These are phyloP conservation scores for Aciculoconidium aculeatum DNA, from an alignment of 805 yeast species.

Conservation along the genomic window DNA sequence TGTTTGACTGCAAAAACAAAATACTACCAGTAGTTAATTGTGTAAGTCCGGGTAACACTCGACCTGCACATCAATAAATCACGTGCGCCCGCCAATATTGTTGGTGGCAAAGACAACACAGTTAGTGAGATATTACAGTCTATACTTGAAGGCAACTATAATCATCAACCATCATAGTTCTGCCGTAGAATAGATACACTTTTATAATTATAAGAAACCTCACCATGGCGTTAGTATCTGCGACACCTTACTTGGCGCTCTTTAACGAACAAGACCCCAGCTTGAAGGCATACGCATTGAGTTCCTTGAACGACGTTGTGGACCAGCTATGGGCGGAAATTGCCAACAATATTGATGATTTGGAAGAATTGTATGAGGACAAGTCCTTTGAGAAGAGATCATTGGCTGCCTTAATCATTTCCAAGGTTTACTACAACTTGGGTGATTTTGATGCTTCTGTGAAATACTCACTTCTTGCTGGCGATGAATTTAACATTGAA, in stretches of 20 bases:
- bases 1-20: no score
- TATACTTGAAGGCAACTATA: no score
- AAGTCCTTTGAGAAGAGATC: conserved; percentile 65
- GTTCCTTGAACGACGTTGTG: conserved; percentile 72
- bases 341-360: conserved; percentile 80
- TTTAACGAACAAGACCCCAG: conserved; percentile 74
- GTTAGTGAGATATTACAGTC: no score
- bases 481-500: conserved; percentile 65
- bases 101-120: no score
- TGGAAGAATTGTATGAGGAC: conserved; percentile 91
- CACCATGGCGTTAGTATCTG: conserved; percentile 66
- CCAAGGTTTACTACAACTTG: conserved; percentile 84
- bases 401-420: conserved; percentile 86
- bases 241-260: conserved; percentile 88
- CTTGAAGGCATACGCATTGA: conserved; percentile 78
- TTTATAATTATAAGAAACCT: no score
- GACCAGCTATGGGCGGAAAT: conserved; percentile 97
- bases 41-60: conserved; percentile 2
- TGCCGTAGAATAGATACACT: no score
- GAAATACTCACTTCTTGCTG: conserved; percentile 82
- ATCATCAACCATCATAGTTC: no score
- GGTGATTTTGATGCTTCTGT: conserved; percentile 93
- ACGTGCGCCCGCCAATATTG: no score
- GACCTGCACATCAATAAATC: conserved; percentile 1
- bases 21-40: no score